These are phyloP conservation scores for Setaria italica DNA, from an alignment of 202 grass and related monocot species.

Conservation along the genomic window DNA sequence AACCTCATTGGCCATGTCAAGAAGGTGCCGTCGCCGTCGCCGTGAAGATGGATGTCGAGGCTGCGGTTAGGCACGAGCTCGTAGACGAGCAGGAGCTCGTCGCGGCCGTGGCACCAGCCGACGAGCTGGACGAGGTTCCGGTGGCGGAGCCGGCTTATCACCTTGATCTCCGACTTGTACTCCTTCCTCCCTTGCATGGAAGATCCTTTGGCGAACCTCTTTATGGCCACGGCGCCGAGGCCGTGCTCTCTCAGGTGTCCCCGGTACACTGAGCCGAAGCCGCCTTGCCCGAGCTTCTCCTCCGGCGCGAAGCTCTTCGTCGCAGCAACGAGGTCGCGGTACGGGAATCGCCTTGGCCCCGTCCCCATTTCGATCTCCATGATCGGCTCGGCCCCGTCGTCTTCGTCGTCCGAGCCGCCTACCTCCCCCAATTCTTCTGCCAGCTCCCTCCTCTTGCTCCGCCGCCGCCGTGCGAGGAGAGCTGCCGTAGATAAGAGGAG, in stretches of 20 bases:
- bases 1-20: not conserved
- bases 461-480: not conserved
- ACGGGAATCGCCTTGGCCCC: constrained; percentile 51
- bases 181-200: constrained; percentile 5
- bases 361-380: constrained; percentile 53
- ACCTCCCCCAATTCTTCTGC: not conserved
- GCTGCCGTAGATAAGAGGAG: not conserved
- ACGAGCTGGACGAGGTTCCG: constrained; percentile 10
- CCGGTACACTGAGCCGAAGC: constrained; percentile 60
- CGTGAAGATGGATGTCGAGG: constrained; percentile 8
- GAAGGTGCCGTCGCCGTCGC: not conserved
- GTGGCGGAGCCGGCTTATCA: constrained; percentile 9
- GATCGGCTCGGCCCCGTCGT: constrained; percentile 36
- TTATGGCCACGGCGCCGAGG: constrained; percentile 52
- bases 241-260: constrained; percentile 41
- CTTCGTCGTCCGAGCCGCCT: not conserved
- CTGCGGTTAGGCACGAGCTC: not conserved
- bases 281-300: constrained; percentile 72
- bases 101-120: constrained; percentile 6
- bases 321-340: constrained; percentile 47
- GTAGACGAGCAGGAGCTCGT: constrained; percentile 8
- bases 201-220: constrained; percentile 52
- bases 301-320: constrained; percentile 53
- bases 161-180: constrained; percentile 19
- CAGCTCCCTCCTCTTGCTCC: not conserved